These are phyloP conservation scores for Tuber melanosporum DNA, from an alignment of 495 filamentous ascomycete genomes.

Conservation along the genomic window DNA sequence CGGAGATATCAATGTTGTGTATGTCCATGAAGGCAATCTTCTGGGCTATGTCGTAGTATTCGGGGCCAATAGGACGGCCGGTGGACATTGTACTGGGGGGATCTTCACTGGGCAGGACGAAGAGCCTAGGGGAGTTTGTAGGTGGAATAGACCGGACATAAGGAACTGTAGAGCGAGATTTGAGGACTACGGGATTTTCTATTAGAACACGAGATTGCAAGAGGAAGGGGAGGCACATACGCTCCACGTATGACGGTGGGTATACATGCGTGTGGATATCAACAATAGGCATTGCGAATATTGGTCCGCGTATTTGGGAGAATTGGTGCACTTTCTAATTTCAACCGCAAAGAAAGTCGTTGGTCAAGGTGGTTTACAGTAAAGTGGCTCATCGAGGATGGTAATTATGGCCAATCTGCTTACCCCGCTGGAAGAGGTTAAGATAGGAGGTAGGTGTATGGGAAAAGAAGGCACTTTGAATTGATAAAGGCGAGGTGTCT, in stretches of 20 bases:
- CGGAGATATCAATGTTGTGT: slow-evolving; percentile 72
- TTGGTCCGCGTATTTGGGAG: not conserved
- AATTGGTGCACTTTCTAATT: not conserved
- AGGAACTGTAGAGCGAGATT: slow-evolving; percentile 66
- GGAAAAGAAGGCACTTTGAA: not conserved
- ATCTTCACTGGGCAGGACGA: slow-evolving; percentile 70
- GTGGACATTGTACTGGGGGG: slow-evolving; percentile 49
- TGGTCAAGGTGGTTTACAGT: not conserved
- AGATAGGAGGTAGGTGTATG: not conserved
- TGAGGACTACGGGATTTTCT: slow-evolving; percentile 50
- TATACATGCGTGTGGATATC: slow-evolving; percentile 97
- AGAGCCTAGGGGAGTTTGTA: slow-evolving; percentile 58
- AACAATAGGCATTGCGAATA: slow-evolving; percentile 51
- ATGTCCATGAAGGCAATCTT: slow-evolving; percentile 83
- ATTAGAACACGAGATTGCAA: slow-evolving; percentile 7
- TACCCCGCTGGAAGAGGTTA: not conserved
- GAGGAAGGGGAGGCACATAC: slow-evolving; percentile 65
- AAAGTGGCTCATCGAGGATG: not conserved
- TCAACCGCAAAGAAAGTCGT: not conserved
- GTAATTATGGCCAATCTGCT: not conserved
- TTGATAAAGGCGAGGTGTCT: not conserved
- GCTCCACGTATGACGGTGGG: slow-evolving; percentile 70
- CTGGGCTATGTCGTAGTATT: slow-evolving; percentile 48
- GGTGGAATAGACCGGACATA: slow-evolving; percentile 66
- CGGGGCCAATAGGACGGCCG: slow-evolving; percentile 44